These are phyloP conservation scores for Metarhizium album DNA, from an alignment of 2,329 filamentous ascomycete species.

Conservation along the genomic window DNA sequence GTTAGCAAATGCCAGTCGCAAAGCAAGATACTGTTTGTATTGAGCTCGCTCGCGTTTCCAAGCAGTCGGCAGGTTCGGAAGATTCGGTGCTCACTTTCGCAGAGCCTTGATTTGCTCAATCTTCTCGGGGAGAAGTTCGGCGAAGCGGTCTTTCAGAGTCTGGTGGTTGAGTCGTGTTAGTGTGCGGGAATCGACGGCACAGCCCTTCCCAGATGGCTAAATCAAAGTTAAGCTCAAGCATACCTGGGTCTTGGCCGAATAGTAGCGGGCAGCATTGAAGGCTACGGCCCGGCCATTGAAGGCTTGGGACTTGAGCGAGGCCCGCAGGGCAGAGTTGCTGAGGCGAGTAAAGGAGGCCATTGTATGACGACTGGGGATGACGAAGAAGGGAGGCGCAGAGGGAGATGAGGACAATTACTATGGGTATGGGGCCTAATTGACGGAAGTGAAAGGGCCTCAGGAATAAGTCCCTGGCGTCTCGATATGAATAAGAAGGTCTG, in stretches of 20 bases:
- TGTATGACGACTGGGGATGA: slow-evolving; percentile 23
- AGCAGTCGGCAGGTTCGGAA: background rate
- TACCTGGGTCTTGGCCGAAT: slow-evolving; percentile 89
- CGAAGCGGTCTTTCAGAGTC: slow-evolving; percentile 98
- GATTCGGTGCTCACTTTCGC: slow-evolving; percentile 58
- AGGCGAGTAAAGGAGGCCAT: slow-evolving; percentile 82
- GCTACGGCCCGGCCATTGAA: slow-evolving; percentile 58
- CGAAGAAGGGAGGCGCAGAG: slow-evolving; percentile 11
- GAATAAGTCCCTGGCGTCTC: background rate
- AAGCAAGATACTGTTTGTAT: background rate
- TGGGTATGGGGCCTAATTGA: slow-evolving; percentile 14
- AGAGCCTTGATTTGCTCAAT: slow-evolving; percentile 99
- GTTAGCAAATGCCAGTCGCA: slow-evolving; percentile 12
- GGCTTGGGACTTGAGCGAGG: slow-evolving; percentile 57
- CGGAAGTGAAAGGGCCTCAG: background rate
- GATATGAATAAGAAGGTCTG: background rate
- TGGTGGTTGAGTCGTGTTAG: slow-evolving; percentile 24
- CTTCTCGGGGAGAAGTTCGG: slow-evolving; percentile 89
- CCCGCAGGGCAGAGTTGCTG: slow-evolving; percentile 70
- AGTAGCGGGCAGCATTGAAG: slow-evolving; percentile 79
- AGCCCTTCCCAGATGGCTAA: background rate
- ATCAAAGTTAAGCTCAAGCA: slow-evolving; percentile 13
- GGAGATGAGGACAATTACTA: slow-evolving; percentile 22
- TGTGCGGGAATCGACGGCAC: background rate
- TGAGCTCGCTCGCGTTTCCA: background rate